Conservation (phyloP, 2,329 filamentous ascomycete genomes). For the Hypoxylon sp. region DNA sequence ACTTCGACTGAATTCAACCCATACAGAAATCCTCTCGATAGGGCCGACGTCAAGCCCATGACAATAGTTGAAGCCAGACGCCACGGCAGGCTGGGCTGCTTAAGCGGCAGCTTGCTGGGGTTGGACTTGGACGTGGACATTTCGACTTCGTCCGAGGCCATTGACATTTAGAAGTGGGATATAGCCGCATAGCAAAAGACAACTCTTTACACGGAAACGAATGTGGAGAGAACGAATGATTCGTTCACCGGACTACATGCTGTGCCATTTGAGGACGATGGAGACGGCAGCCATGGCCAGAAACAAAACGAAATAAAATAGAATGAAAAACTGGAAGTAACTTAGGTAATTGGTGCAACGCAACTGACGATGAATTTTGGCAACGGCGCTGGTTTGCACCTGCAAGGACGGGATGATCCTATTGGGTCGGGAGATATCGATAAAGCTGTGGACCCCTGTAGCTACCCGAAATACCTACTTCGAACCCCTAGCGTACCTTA, state of each 20-base stretch:
- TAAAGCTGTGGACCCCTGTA: slow-evolving; percentile 17
- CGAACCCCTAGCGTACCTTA: no score
- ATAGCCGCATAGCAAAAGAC: slow-evolving; percentile 32
- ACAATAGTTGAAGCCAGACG: slow-evolving; percentile 78
- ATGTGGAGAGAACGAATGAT: neutral
- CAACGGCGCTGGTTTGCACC: slow-evolving; percentile 14
- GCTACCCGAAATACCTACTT: neutral
- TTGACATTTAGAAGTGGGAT: slow-evolving; percentile 17
- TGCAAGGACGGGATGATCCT: slow-evolving; percentile 30
- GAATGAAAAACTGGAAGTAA: neutral
- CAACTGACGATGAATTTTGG: slow-evolving; percentile 17
- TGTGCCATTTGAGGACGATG: slow-evolving; percentile 17
- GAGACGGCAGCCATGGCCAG: neutral
- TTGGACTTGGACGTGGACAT: slow-evolving; percentile 41
- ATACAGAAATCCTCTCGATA: slow-evolving; percentile 81
- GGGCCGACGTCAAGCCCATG: slow-evolving; percentile 77
- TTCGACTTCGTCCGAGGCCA: slow-evolving; percentile 34
- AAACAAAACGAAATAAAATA: slow-evolving; percentile 14
- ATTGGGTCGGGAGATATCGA: slow-evolving; percentile 21
- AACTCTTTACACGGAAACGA: slow-evolving; percentile 2
- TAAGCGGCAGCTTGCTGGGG: slow-evolving; percentile 42
- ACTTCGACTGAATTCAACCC: slow-evolving; percentile 81
- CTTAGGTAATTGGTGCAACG: slow-evolving; percentile 17
- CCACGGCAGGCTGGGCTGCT: slow-evolving; percentile 74
- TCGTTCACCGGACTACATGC: slow-evolving; percentile 23